These are phyloP conservation scores for Apiospora aurea DNA, from an alignment of 2,329 filamentous ascomycete species.

Conservation along the genomic window DNA sequence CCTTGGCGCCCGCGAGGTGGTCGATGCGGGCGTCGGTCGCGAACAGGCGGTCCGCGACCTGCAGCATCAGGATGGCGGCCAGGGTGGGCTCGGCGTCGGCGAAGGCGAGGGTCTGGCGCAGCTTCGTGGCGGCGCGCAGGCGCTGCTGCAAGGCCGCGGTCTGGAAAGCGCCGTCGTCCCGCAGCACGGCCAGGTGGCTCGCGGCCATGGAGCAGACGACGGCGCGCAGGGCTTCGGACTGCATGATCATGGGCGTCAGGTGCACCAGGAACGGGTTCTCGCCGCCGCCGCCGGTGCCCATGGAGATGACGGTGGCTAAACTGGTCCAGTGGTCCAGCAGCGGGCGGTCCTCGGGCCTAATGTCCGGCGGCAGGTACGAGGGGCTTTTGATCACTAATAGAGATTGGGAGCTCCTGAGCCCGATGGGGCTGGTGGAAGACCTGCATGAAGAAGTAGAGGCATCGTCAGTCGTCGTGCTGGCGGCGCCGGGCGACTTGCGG, in stretches of 20 bases:
- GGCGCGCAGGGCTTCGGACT: constrained; percentile 38
- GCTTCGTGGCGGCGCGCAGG: constrained; percentile 34
- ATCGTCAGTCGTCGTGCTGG: constrained; percentile 7
- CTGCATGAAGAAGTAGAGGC: constrained; percentile 8
- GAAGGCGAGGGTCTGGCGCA: constrained; percentile 33
- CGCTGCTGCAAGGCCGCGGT: constrained; percentile 36
- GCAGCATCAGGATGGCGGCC: constrained; percentile 41
- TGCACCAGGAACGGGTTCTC: constrained; percentile 41
- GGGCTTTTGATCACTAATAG: constrained; percentile 26
- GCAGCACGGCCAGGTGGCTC: constrained; percentile 39
- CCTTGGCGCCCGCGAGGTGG: constrained; percentile 41
- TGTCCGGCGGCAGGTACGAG: constrained; percentile 30
- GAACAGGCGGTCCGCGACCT: constrained; percentile 42
- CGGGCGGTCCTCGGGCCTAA: constrained; percentile 30
- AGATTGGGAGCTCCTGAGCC: not conserved
- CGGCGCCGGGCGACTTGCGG: constrained; percentile 15
- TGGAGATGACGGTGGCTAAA: constrained; percentile 39
- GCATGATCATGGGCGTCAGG: constrained; percentile 41
- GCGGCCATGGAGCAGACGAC: constrained; percentile 43
- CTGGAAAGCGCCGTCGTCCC: constrained; percentile 31
- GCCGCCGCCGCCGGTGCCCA: constrained; percentile 34
- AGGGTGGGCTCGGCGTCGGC: constrained; percentile 38
- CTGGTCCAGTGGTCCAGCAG: constrained; percentile 42
- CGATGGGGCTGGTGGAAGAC: not conserved
- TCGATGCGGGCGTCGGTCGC: constrained; percentile 39